Percentiles rank a stretch among this genome's conserved stretches.
Evolutionary conservation across 2,329 filamentous ascomycete species (phyloP).

Genomic region (Alternaria viburni): DNA sequence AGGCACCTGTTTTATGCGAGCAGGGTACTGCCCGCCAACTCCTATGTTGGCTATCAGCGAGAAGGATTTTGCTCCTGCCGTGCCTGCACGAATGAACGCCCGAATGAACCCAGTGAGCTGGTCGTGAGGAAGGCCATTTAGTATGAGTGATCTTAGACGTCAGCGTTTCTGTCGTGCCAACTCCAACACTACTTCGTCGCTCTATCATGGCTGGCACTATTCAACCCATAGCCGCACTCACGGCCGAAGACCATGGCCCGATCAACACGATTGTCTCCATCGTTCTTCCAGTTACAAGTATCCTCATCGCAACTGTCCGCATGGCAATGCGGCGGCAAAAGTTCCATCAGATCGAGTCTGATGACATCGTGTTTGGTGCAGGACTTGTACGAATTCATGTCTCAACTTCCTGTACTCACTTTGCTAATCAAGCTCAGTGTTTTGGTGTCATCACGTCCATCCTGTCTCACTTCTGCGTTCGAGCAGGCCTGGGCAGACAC

Average conservation of each 20-base stretch:
- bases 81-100: background rate
- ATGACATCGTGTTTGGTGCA: slow-evolving; percentile 1
- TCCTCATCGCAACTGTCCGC: slow-evolving; percentile 5
- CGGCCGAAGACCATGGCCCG: slow-evolving; percentile 8
- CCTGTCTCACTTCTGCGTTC: slow-evolving; percentile 1
- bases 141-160: background rate
- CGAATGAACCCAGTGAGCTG: background rate
- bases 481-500: slow-evolving; percentile 6
- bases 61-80: background rate
- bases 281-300: slow-evolving; percentile 6
- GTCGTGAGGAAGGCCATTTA: background rate
- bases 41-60: background rate
- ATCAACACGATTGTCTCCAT: slow-evolving; percentile 12
- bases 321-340: slow-evolving; percentile 5
- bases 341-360: background rate
- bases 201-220: background rate
- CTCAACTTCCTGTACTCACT: background rate
- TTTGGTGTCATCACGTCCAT: slow-evolving; percentile 4
- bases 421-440: background rate
- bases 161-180: background rate
- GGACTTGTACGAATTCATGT: background rate
- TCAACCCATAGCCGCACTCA: background rate
- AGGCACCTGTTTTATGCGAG: background rate
- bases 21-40: background rate
- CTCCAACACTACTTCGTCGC: background rate